These are phyloP conservation scores for Nicotiana noctiflora DNA, from an alignment of 257 asterid genomes.

Conservation along the genomic window DNA sequence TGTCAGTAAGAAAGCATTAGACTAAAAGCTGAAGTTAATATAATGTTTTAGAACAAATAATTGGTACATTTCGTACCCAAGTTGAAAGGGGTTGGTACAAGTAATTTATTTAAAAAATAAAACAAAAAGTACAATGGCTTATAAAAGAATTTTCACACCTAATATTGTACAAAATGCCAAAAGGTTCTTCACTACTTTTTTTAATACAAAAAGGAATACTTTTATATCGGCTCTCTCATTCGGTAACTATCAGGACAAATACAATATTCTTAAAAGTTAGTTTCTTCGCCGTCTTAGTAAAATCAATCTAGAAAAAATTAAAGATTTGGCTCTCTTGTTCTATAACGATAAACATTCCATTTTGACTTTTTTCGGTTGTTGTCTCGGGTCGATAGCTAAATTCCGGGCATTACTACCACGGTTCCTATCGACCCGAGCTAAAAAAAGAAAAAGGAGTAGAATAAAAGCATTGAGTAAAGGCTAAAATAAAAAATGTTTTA, in stretches of 20 bases:
- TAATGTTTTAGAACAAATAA: background rate
- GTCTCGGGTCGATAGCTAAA: no score
- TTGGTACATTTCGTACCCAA: slow-evolving; percentile 5
- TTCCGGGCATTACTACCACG: no score
- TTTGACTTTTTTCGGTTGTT: no score
- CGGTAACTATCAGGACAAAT: no score
- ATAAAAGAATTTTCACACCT: background rate
- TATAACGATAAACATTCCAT: no score
- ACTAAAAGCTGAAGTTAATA: background rate
- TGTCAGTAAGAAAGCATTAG: background rate
- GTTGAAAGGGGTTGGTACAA: background rate
- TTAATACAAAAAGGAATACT: background rate
- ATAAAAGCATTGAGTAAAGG: background rate
- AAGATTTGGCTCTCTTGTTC: no score
- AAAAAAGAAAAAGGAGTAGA: no score
- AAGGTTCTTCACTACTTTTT: background rate
- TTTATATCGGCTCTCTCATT: no score
- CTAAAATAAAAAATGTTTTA: background rate
- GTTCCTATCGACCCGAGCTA: no score
- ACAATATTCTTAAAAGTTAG: no score
- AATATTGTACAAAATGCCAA: background rate
- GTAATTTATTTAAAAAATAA: background rate
- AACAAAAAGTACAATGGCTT: background rate
- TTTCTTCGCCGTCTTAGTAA: no score
- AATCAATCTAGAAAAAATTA: no score